phyloP scores from a whole-genome alignment of 768 basidiomycete species.

The Lactarius sp. region DNA sequence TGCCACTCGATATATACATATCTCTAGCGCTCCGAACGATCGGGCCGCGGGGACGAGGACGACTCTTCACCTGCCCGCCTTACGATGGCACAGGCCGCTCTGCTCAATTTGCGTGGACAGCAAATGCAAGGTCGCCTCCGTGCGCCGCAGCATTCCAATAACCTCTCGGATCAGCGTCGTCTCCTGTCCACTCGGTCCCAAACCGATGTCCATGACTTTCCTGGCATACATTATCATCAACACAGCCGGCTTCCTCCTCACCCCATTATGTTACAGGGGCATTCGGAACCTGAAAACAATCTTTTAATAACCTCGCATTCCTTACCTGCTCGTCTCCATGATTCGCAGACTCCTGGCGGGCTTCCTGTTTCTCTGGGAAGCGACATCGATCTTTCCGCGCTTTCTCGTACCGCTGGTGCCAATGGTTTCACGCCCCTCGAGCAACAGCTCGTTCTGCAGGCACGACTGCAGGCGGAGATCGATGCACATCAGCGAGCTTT shows the following conservation, averaged over 20 bases:
- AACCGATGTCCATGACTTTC: conserved; percentile 3
- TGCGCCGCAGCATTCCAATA: conserved; percentile 13
- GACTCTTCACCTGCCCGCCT: conserved; percentile 60
- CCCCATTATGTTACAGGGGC: conserved; percentile 16
- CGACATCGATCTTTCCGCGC: conserved; percentile 24
- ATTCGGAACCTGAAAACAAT: conserved; percentile 1
- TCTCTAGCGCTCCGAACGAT: conserved; percentile 56
- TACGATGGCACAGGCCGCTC: conserved; percentile 72
- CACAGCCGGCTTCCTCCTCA: conserved; percentile 24
- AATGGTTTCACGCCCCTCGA: conserved; percentile 26
- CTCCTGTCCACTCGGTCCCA: conserved; percentile 15
- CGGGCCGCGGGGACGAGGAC: conserved; percentile 56
- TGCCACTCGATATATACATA: conserved; percentile 4
- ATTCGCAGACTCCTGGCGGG: background rate
- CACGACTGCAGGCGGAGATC: conserved; percentile 22
- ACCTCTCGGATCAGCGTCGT: conserved; percentile 28
- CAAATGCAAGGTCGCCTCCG: conserved; percentile 37
- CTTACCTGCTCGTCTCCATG: conserved; percentile 17
- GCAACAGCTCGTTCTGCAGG: conserved; percentile 26
- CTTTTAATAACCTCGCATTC: conserved; percentile 6
- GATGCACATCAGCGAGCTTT: conserved; percentile 21
- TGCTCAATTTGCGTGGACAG: conserved; percentile 70
- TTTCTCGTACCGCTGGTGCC: conserved; percentile 18
- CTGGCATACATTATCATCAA: conserved; percentile 5
- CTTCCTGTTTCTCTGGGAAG: conserved; percentile 14